phyloP scores from a whole-genome alignment of 1,139 yeast species.

The Wickerhamomyces sp. region DNA sequence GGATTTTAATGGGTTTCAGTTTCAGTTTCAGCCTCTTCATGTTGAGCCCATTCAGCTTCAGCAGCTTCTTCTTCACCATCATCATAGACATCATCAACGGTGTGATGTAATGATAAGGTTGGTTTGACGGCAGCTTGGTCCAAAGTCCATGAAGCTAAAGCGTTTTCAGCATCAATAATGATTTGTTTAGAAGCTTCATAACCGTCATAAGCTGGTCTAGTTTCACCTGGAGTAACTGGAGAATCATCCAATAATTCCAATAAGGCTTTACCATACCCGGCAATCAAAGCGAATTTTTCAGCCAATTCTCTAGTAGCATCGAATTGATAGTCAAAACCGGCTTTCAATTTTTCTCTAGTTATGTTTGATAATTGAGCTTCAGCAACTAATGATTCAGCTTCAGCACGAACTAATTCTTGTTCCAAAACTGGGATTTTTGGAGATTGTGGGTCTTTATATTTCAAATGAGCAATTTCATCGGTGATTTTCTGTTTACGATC shows the following conservation, averaged over 20 bases:
- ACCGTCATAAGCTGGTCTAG: constrained; percentile 84
- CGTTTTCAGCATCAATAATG: constrained; percentile 80
- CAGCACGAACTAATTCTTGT: constrained; percentile 86
- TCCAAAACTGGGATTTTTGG: constrained; percentile 78
- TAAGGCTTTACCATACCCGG: constrained; percentile 85
- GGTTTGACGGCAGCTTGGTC: constrained; percentile 79
- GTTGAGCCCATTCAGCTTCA: constrained; percentile 31
- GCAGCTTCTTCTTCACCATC: constrained; percentile 33
- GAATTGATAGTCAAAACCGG: constrained; percentile 79
- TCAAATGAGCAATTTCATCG: constrained; percentile 76
- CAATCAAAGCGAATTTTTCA: constrained; percentile 80
- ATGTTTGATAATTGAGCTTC: constrained; percentile 87
- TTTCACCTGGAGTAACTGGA: constrained; percentile 88
- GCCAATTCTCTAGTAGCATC: constrained; percentile 79
- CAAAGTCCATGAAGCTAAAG: constrained; percentile 79
- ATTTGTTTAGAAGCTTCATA: constrained; percentile 85
- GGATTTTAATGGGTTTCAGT: neutral
- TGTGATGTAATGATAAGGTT: constrained; percentile 71
- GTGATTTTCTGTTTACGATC: constrained; percentile 84
- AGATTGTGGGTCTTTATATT: constrained; percentile 80
- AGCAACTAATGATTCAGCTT: constrained; percentile 85
- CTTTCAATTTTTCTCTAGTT: constrained; percentile 82
- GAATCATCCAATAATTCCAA: constrained; percentile 78
- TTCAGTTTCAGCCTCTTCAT: constrained; percentile 24
- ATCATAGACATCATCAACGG: constrained; percentile 58